phyloP scores from a whole-genome alignment of 2,329 filamentous ascomycete species.

The Aspergillus quadrilineatus region DNA sequence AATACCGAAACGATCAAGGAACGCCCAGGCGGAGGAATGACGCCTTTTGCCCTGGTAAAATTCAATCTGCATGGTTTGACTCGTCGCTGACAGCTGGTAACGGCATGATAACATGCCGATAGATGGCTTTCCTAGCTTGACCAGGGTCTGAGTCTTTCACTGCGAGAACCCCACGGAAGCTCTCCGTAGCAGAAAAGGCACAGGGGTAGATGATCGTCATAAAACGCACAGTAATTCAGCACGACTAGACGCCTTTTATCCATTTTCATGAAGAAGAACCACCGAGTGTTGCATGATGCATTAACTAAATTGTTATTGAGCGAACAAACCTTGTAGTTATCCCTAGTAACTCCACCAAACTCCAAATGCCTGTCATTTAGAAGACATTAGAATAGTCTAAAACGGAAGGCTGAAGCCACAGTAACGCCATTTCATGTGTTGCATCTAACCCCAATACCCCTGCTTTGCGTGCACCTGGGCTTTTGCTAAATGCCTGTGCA shows the following conservation, averaged over 20 bases:
- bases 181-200: conserved; percentile 20
- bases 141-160: background rate
- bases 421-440: too few relatives aligned
- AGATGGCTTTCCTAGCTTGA: background rate
- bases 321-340: too few relatives aligned
- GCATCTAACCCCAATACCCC: background rate
- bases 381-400: too few relatives aligned
- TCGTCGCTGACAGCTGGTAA: too few relatives aligned
- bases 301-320: too few relatives aligned
- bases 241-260: background rate
- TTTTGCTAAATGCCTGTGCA: background rate
- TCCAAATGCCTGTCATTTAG: too few relatives aligned
- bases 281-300: too few relatives aligned
- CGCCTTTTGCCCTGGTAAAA: background rate
- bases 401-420: too few relatives aligned
- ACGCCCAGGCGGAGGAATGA: background rate
- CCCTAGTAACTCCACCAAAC: too few relatives aligned
- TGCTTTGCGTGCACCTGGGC: background rate
- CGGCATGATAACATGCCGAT: background rate
- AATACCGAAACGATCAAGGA: conserved; percentile 17
- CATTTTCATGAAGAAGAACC: too few relatives aligned
- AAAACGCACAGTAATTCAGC: background rate
- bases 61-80: too few relatives aligned
- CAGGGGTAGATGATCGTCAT: conserved; percentile 18
- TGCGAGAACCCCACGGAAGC: conserved; percentile 2